Base-by-base conservation (phyloP, 1,139 yeast genomes). In the Nadsonia starkeyi-henricii region DNA sequence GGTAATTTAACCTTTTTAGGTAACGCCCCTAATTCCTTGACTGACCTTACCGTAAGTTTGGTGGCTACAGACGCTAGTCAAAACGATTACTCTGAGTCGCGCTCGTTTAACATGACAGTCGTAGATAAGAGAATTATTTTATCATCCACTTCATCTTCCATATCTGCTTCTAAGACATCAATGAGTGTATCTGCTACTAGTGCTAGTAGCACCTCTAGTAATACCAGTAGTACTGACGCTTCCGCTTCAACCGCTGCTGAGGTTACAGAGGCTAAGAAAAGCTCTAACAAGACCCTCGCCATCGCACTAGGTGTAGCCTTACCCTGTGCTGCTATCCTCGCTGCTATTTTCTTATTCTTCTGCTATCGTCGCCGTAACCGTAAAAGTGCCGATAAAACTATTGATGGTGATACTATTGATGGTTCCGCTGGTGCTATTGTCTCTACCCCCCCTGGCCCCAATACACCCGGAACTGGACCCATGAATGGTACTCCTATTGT, bases 1-100 rank as follows among this genome's bases (percentile, higher is more conserved):
- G 60, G 70, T 17, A 86, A 85, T 60, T 66, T 72, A 59, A 81
- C 95, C 1, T 72, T 89, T 52, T 67, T 67, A 43, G 97, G 97
- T 26, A 54, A 57, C 45, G 81, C 79, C 2, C 95, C 97, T 1
- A 57, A 66, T 4, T 65, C 74, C 55, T 81, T 88, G 9, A 23
- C 55, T 20, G 57, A 62, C 7, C 61, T 80, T 19, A 50, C 62
- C 0, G 76, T 86, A 41, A 67, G 71, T 1, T 67, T 88, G 30
- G 64, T 68, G 1, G 95, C 88, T 1, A 55, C 65, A 5, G 64
- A 70, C 47, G 61, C 62, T 39, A n/a, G 30, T 26, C 44, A 69
- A 21, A 50, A 50, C 47, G 47, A 54, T 19, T 65, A 67, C 42
- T 62, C 68, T 23, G 72, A 74, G 49, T 60, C 72, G 15, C 28